Evolutionary conservation across 2,329 filamentous ascomycete species (phyloP).

Genomic region (Hypomyces perniciosus): DNA sequence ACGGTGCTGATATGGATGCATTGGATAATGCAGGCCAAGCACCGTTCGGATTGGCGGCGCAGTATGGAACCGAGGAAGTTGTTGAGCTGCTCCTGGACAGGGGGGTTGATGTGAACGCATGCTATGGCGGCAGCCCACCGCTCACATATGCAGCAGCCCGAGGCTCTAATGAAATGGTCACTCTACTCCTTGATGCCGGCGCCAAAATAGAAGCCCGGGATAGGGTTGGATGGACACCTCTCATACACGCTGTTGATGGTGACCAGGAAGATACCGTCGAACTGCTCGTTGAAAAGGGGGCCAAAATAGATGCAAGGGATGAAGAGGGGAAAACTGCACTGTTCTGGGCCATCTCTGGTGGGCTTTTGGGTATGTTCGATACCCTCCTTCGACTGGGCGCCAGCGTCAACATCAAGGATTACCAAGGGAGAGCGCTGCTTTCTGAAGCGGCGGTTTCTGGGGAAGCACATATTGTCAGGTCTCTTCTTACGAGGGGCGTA

Average conservation of each 20-base stretch:
- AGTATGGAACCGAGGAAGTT: neutral
- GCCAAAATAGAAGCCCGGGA: neutral
- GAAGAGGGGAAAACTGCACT: slow-evolving; percentile 2
- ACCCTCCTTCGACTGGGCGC: neutral
- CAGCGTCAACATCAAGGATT: neutral
- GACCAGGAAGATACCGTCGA: neutral
- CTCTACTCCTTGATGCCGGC: neutral
- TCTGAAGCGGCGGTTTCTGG: neutral
- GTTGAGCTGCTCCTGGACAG: neutral
- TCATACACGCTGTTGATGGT: neutral
- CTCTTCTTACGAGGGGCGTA: neutral
- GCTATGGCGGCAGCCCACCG: neutral
- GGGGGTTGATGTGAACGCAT: slow-evolving; percentile 5
- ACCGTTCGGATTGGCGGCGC: neutral
- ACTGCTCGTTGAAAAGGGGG: slow-evolving; percentile 1
- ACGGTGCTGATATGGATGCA: neutral
- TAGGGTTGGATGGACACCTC: neutral
- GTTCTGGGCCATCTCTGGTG: neutral
- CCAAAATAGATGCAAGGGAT: neutral
- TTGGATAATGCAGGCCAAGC: slow-evolving; percentile 2
- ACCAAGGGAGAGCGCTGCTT: neutral
- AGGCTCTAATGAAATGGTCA: neutral
- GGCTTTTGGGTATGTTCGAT: neutral
- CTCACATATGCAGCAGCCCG: neutral
- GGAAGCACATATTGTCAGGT: neutral